A percentile compares a stretch with the other conserved stretches of the same genome.
Evolutionary conservation across 1,284 basidiomycete genomes (phyloP).

Genomic region (Singerocomus inundabilis): DNA sequence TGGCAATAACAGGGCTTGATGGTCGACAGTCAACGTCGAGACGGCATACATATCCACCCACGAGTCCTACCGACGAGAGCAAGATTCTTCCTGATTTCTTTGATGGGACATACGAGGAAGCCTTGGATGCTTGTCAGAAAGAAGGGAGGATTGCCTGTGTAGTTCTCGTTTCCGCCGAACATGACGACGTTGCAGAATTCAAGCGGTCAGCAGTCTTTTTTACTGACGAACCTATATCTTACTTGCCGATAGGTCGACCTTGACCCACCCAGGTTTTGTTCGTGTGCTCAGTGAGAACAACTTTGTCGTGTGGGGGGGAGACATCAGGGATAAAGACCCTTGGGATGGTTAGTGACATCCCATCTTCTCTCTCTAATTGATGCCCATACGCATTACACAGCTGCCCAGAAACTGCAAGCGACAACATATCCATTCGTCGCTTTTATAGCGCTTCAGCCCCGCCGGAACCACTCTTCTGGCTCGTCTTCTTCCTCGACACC

Average conservation of each 20-base stretch:
- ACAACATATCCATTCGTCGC: conserved; percentile 93
- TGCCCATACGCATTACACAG: conserved; percentile 40
- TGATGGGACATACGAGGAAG: conserved; percentile 80
- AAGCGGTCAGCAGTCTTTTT: conserved; percentile 54
- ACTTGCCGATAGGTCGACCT: conserved; percentile 54
- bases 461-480: conserved; percentile 42
- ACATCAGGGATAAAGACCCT: conserved; percentile 77
- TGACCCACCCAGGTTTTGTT: conserved; percentile 69
- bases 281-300: conserved; percentile 56
- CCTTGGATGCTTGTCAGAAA: conserved; percentile 66
- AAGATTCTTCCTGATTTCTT: conserved; percentile 78
- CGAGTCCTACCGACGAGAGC: conserved; percentile 33
- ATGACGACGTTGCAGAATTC: conserved; percentile 86
- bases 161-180: conserved; percentile 86
- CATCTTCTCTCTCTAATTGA: not conserved
- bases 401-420: conserved; percentile 80
- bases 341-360: conserved; percentile 65
- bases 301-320: conserved; percentile 74
- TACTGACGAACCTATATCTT: not conserved
- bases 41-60: conserved; percentile 28
- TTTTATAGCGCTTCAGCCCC: conserved; percentile 85
- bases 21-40: conserved; percentile 24
- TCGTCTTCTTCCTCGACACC: conserved; percentile 44
- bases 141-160: conserved; percentile 78
- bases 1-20: conserved; percentile 41